These are phyloP conservation scores for Candida pseudofarinosa DNA, from an alignment of 805 yeast genomes.

Conservation along the genomic window DNA sequence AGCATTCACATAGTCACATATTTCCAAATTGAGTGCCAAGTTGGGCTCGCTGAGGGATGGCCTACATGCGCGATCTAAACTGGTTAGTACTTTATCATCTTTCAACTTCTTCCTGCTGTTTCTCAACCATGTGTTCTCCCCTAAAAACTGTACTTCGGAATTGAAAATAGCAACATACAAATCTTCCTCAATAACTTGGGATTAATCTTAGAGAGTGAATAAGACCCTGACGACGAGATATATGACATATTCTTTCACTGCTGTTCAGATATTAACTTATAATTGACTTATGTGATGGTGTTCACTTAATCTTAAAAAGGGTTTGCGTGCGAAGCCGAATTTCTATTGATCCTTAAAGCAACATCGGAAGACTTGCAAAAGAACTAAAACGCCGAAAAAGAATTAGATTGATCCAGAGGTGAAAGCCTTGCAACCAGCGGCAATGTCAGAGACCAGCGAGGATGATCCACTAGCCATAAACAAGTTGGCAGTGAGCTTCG, in stretches of 20 bases:
- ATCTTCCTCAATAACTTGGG: slow-evolving; percentile 45
- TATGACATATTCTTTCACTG: slow-evolving; percentile 9
- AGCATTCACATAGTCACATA: slow-evolving; percentile 88
- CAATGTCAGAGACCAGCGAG: slow-evolving; percentile 2
- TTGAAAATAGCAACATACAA: slow-evolving; percentile 27
- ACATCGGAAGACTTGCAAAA: background rate
- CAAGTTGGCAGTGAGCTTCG: slow-evolving; percentile 57
- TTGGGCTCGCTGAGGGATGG: slow-evolving; percentile 83
- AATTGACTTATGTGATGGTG: slow-evolving; percentile 1
- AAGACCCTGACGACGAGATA: slow-evolving; percentile 18
- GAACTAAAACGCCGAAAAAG: too few relatives aligned
- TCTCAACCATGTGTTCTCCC: background rate
- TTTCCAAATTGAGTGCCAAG: slow-evolving; percentile 80
- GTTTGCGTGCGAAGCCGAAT: background rate
- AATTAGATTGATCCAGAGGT: background rate
- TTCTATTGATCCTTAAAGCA: background rate
- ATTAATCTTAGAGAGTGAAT: slow-evolving; percentile 41
- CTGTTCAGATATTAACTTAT: background rate
- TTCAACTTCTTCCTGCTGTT: background rate
- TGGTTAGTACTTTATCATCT: background rate
- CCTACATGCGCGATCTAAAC: slow-evolving; percentile 75
- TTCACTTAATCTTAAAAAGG: background rate
- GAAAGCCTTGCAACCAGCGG: background rate
- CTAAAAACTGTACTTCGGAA: background rate
- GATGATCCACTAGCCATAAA: slow-evolving; percentile 64